Evolutionary conservation across 1,284 basidiomycete genomes (phyloP).

Genomic region (Trametes pubescens): DNA sequence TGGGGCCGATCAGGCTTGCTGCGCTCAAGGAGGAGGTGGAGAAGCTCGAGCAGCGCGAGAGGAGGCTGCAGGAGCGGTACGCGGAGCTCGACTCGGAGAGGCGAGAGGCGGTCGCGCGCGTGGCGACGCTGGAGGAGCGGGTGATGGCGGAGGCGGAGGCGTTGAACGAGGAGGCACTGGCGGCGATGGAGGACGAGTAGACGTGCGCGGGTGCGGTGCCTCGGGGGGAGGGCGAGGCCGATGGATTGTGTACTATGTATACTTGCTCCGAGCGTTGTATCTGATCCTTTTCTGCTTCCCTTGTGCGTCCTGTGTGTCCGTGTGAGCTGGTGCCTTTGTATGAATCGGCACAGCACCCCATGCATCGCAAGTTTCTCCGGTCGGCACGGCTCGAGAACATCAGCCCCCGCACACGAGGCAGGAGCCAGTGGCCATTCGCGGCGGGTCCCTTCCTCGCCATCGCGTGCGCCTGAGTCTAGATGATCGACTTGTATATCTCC

Average conservation of each 20-base stretch:
- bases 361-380: constrained; percentile 18
- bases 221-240: constrained; percentile 14
- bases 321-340: constrained; percentile 17
- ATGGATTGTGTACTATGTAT: constrained; percentile 14
- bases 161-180: constrained; percentile 78
- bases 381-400: constrained; percentile 22
- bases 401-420: constrained; percentile 31
- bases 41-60: constrained; percentile 77
- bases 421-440: background rate
- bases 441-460: background rate
- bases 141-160: constrained; percentile 85
- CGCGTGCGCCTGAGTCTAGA: constrained; percentile 4
- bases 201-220: constrained; percentile 2
- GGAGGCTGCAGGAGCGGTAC: constrained; percentile 81
- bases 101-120: constrained; percentile 66
- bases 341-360: background rate
- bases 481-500: constrained; percentile 14
- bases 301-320: background rate
- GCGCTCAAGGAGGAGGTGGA: constrained; percentile 87
- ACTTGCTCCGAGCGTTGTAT: constrained; percentile 20
- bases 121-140: constrained; percentile 74
- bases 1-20: constrained; percentile 79
- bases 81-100: constrained; percentile 83
- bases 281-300: constrained; percentile 1
- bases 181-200: constrained; percentile 58